Evolutionary conservation across 2,329 filamentous ascomycete species (phyloP).

Genomic region (Aschersonia sp.): DNA sequence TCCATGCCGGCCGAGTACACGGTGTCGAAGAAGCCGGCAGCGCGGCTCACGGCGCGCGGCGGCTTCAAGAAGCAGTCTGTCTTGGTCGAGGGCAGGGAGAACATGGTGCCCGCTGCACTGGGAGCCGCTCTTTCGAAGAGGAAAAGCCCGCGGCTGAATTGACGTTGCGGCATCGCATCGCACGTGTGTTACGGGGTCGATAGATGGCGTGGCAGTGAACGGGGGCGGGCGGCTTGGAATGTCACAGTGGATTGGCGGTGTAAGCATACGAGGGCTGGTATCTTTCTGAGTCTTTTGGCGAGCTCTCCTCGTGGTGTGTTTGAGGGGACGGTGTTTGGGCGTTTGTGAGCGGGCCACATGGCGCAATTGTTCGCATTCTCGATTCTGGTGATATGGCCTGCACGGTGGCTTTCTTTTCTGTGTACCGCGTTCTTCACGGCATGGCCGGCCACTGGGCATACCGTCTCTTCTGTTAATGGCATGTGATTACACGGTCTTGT

Average conservation of each 20-base stretch:
- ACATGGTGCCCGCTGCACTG: slow-evolving; percentile 29
- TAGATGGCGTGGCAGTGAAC: background rate
- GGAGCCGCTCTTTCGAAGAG: slow-evolving; percentile 31
- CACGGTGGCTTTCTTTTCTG: background rate
- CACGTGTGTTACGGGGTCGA: background rate
- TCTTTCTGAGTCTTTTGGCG: too few relatives aligned
- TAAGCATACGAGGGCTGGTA: too few relatives aligned
- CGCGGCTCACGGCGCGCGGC: slow-evolving; percentile 15
- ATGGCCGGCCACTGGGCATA: too few relatives aligned
- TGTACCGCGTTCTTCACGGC: background rate
- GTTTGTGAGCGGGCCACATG: too few relatives aligned
- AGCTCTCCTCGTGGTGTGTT: too few relatives aligned
- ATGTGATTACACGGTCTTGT: too few relatives aligned
- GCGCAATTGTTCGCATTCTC: too few relatives aligned
- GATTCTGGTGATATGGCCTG: too few relatives aligned
- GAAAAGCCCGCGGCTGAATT: slow-evolving; percentile 39
- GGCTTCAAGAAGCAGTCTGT: slow-evolving; percentile 15
- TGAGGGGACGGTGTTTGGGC: too few relatives aligned
- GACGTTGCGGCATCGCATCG: background rate
- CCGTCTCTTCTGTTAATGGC: too few relatives aligned
- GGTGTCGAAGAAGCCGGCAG: slow-evolving; percentile 32
- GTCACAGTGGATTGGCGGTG: too few relatives aligned
- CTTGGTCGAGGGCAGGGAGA: slow-evolving; percentile 33
- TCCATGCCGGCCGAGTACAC: slow-evolving; percentile 26
- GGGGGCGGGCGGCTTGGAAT: too few relatives aligned